A percentile compares a stretch with the other conserved stretches of the same genome.
phyloP scores from a whole-genome alignment of 1,284 basidiomycete genomes.

The Marasmius oreades region DNA sequence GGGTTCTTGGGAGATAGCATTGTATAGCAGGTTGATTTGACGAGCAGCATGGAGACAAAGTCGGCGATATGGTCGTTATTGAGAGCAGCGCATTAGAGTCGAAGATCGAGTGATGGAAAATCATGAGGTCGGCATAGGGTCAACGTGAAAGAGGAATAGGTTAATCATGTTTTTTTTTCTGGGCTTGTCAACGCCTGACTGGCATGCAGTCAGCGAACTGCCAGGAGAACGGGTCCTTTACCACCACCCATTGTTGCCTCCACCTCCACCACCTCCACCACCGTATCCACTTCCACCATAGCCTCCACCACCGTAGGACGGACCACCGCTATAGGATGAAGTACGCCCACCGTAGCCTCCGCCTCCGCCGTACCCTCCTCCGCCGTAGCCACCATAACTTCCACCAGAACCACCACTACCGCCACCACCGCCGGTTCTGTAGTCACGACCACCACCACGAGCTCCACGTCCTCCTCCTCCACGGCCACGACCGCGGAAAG shows the following conservation, averaged over 20 bases:
- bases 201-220: not conserved
- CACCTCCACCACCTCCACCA: conserved; percentile 11
- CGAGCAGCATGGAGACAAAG: conserved; percentile 52
- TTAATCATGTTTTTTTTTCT: conserved; percentile 11
- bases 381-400: conserved; percentile 28
- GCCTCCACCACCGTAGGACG: conserved; percentile 11
- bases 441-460: conserved; percentile 36
- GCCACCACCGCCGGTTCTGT: conserved; percentile 33
- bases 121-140: conserved; percentile 13
- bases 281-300: conserved; percentile 13
- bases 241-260: conserved; percentile 18
- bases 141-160: conserved; percentile 3
- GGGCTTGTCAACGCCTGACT: conserved; percentile 6
- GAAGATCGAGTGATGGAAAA: conserved; percentile 22
- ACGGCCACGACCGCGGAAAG: conserved; percentile 58
- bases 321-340: not conserved
- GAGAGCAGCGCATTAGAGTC: conserved; percentile 59
- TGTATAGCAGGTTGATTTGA: conserved; percentile 49
- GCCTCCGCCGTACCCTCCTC: conserved; percentile 32
- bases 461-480: conserved; percentile 46
- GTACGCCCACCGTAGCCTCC: conserved; percentile 13
- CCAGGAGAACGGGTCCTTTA: conserved; percentile 4
- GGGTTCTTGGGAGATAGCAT: conserved; percentile 7
- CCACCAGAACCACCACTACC: conserved; percentile 36
- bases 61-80: conserved; percentile 22